These are phyloP conservation scores for Limnanthes douglasii DNA, from an alignment of 345 rosid genomes.

Conservation along the genomic window DNA sequence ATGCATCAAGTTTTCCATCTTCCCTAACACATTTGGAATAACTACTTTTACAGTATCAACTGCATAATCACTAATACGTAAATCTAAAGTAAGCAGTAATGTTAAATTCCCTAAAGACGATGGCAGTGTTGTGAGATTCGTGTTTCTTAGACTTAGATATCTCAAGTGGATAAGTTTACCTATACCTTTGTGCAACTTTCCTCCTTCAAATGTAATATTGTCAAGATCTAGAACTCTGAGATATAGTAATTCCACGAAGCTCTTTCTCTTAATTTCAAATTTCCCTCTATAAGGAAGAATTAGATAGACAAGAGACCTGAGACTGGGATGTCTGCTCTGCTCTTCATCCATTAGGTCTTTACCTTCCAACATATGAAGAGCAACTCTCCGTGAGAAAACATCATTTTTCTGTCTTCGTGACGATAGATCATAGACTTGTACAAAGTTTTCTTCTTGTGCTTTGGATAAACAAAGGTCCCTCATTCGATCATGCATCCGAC, in stretches of 20 bases:
- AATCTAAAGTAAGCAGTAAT: slow-evolving; percentile 11
- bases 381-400: slow-evolving; percentile 14
- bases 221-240: slow-evolving; percentile 25
- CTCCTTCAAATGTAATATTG: slow-evolving; percentile 6
- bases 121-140: slow-evolving; percentile 9
- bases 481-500: slow-evolving; percentile 17
- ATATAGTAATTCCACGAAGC: slow-evolving; percentile 10
- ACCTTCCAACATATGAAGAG: slow-evolving; percentile 10
- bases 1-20: too few relatives aligned
- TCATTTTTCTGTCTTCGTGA: slow-evolving; percentile 3
- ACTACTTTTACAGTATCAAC: slow-evolving; percentile 1
- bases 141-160: slow-evolving; percentile 9
- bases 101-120: slow-evolving; percentile 8
- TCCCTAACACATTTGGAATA: slow-evolving; percentile 14
- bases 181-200: slow-evolving; percentile 14
- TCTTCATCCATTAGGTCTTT: too few relatives aligned
- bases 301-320: too few relatives aligned
- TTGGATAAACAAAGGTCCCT: slow-evolving; percentile 13
- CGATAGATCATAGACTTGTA: slow-evolving; percentile 8
- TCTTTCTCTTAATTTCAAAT: slow-evolving; percentile 11
- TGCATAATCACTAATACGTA: slow-evolving; percentile 8
- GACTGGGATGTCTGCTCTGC: too few relatives aligned
- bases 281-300: too few relatives aligned
- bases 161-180: slow-evolving; percentile 24
- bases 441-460: slow-evolving; percentile 12